These are phyloP conservation scores for Quercus berberidifolia DNA, from an alignment of 306 rosid genomes.

Conservation along the genomic window DNA sequence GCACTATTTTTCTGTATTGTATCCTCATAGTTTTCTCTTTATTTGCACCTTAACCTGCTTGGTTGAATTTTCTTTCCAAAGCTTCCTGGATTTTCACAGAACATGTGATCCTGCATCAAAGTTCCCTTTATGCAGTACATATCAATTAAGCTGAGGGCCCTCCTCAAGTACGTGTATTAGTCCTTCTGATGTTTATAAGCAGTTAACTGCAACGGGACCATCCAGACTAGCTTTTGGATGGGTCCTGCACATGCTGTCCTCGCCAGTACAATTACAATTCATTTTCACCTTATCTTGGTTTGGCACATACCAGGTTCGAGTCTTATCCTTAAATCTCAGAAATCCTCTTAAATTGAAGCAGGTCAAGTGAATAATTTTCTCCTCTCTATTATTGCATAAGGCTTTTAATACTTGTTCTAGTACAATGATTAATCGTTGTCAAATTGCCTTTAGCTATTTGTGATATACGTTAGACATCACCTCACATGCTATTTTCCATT, in stretches of 20 bases:
- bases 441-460: neutral
- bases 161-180: slow-evolving; percentile 28
- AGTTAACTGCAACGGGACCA: slow-evolving; percentile 12
- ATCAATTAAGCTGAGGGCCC: slow-evolving; percentile 21
- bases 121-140: slow-evolving; percentile 16
- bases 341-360: neutral
- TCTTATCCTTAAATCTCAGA: slow-evolving; percentile 16
- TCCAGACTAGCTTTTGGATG: slow-evolving; percentile 10
- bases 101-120: slow-evolving; percentile 12
- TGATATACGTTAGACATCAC: neutral
- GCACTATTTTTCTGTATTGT: neutral
- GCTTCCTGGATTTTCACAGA: neutral
- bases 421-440: slow-evolving; percentile 1
- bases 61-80: slow-evolving; percentile 12
- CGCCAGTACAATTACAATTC: slow-evolving; percentile 2
- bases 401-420: neutral
- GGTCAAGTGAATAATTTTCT: neutral
- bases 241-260: slow-evolving; percentile 21
- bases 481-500: neutral
- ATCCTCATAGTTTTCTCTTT: neutral
- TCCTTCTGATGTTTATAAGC: slow-evolving; percentile 6
- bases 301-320: slow-evolving; percentile 20
- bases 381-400: slow-evolving; percentile 11
- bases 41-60: slow-evolving; percentile 2
- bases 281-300: slow-evolving; percentile 19